These are phyloP conservation scores for Dictyostelium purpureum DNA, from an alignment of 78 protist species.

Conservation along the genomic window DNA sequence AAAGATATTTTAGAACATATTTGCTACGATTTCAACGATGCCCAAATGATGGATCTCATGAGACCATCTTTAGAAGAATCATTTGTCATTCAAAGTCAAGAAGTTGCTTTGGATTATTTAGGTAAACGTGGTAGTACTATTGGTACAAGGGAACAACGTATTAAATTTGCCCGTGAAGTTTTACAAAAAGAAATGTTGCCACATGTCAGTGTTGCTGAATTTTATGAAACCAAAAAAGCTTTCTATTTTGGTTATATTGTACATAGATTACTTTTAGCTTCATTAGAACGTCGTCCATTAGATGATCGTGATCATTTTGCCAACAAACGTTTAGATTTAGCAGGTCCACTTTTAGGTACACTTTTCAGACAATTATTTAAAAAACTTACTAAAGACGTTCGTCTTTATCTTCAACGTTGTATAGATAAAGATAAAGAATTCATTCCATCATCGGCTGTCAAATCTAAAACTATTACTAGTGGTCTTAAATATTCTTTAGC, in stretches of 20 bases:
- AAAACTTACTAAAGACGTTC: slow-evolving; percentile 81
- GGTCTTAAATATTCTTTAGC: slow-evolving; percentile 95
- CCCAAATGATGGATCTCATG: slow-evolving; percentile 58
- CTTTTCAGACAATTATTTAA: slow-evolving; percentile 98
- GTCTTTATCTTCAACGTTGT: slow-evolving; percentile 75
- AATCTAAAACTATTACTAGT: slow-evolving; percentile 85
- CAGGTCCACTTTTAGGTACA: slow-evolving; percentile 92
- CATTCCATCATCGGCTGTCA: slow-evolving; percentile 35
- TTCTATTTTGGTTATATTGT: slow-evolving; percentile 92
- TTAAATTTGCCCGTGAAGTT: slow-evolving; percentile 80
- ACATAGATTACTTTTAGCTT: slow-evolving; percentile 90
- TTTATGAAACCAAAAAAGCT: slow-evolving; percentile 89
- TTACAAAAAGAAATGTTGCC: slow-evolving; percentile 91
- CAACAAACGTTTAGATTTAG: slow-evolving; percentile 61
- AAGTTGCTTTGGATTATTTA: slow-evolving; percentile 92
- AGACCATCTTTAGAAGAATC: slow-evolving; percentile 91
- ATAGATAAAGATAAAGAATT: slow-evolving; percentile 74
- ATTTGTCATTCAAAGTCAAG: slow-evolving; percentile 75
- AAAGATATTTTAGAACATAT: slow-evolving; percentile 95
- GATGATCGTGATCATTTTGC: slow-evolving; percentile 78
- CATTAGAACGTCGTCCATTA: slow-evolving; percentile 63
- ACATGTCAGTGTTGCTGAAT: slow-evolving; percentile 94
- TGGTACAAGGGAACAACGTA: slow-evolving; percentile 9
- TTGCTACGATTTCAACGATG: slow-evolving; percentile 87
- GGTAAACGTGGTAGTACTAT: slow-evolving; percentile 45